Evolutionary conservation across 257 asterid species (phyloP).

Genomic region (Asclepias syriaca): DNA sequence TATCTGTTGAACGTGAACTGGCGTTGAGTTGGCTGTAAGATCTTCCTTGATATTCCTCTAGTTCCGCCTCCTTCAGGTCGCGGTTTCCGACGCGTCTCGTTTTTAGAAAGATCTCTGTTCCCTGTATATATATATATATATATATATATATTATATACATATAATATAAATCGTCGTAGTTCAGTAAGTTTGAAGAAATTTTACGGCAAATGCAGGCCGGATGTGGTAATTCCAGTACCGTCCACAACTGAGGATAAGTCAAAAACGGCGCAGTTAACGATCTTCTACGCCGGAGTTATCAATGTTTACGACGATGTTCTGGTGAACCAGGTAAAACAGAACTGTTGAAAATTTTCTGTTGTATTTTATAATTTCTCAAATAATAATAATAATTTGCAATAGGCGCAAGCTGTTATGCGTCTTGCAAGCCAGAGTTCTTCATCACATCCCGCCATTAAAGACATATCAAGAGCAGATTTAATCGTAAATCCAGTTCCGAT

Average conservation of each 20-base stretch:
- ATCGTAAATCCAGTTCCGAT: background rate
- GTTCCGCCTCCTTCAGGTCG: background rate
- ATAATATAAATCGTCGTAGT: background rate
- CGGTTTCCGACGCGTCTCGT: constrained; percentile 6
- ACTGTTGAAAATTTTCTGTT: too few relatives aligned
- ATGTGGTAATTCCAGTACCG: background rate
- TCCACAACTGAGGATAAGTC: background rate
- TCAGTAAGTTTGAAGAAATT: background rate
- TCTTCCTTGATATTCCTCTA: too few relatives aligned
- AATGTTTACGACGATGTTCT: constrained; percentile 15
- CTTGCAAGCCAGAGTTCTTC: constrained; percentile 8
- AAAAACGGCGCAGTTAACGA: constrained; percentile 18
- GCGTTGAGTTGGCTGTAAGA: too few relatives aligned
- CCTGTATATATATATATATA: background rate
- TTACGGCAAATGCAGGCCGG: background rate
- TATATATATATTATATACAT: too few relatives aligned
- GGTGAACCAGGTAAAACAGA: constrained; percentile 2
- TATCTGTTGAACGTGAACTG: too few relatives aligned
- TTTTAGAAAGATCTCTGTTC: background rate
- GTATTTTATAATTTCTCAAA: background rate
- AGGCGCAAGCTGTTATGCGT: constrained; percentile 16
- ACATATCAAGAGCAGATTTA: background rate
- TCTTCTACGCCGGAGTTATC: constrained; percentile 23
- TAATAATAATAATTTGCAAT: background rate
- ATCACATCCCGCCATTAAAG: background rate